phyloP scores from a whole-genome alignment of 495 filamentous ascomycete species.

The Haplographium delicatum region DNA sequence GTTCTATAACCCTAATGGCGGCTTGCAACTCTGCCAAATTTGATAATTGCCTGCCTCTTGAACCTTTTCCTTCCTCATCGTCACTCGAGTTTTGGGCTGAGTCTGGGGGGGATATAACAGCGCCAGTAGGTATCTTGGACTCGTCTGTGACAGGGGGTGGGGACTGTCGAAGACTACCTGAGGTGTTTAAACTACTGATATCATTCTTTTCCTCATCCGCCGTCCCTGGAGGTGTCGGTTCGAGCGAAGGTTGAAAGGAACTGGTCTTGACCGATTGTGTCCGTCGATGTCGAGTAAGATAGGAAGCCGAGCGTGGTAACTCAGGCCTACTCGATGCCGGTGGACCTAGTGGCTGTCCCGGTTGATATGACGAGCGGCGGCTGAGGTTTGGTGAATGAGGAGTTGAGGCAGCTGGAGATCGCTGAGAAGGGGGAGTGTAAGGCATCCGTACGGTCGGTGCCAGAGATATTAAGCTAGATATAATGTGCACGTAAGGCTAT shows the following conservation, averaged over 20 bases:
- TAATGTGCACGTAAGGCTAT: conserved; percentile 3
- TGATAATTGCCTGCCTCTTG: conserved; percentile 49
- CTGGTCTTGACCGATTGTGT: conserved; percentile 26
- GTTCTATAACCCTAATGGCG: conserved; percentile 73
- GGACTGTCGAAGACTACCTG: conserved; percentile 64
- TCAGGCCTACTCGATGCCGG: conserved; percentile 41
- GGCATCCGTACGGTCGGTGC: conserved; percentile 57
- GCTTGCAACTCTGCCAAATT: conserved; percentile 75
- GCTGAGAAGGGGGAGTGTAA: conserved; percentile 84
- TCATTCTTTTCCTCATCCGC: conserved; percentile 46
- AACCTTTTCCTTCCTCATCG: conserved; percentile 60
- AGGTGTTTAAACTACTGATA: conserved; percentile 27
- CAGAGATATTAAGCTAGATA: background rate
- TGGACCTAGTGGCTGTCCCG: conserved; percentile 28
- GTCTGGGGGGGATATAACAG: conserved; percentile 83
- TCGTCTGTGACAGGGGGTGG: conserved; percentile 69
- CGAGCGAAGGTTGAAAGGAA: conserved; percentile 29
- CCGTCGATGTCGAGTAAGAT: conserved; percentile 55
- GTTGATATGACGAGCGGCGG: conserved; percentile 50
- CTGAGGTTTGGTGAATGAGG: conserved; percentile 57
- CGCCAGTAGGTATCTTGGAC: conserved; percentile 64
- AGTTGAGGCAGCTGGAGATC: conserved; percentile 69
- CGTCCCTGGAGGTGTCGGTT: conserved; percentile 37
- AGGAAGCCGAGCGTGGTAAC: conserved; percentile 70
- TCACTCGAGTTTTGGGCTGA: conserved; percentile 74